Evolutionary conservation across 345 rosid genomes (phyloP), one percentile per base, ranked within the genome.

Genomic region (Hibiscus trionum): DNA sequence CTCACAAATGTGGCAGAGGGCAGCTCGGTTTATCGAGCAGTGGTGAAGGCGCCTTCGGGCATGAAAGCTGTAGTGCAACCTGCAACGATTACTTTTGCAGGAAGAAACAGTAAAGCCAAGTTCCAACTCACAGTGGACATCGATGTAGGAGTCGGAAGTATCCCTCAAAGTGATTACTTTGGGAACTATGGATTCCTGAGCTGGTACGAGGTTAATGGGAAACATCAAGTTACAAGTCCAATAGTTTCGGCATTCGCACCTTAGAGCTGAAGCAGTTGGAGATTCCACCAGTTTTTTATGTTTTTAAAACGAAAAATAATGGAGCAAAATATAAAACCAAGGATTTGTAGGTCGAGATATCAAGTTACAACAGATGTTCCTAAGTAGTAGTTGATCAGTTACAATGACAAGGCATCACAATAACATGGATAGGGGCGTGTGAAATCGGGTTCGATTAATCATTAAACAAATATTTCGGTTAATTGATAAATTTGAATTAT

Each of bases 151-250:
- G 57, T 14, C 42, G 81, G 37, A 37, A 63, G 4, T 10, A 9
- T 17, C 7, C 79, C 76, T 6, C 33, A 72, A 64, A 83, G 82
- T 35, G 87, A 84, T 44, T 80, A 65, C 39, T 72, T 79, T 19
- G 87, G 82, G n/a, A 84, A 86, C 64, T 79, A 80, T 39, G 84
- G 88, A 71, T 81, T 57, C 26, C 57, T 85, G 72, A 82, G 67
- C 42, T 84, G 90, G 90, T 44, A 78, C 21, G 83, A 83, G 77
- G 75, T 81, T 2, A 76, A 81, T 15, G 85, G 27, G 26, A 72
- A 62, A 1, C 88, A 73, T 59, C 67, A 66, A 62, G 19, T 35
- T 16, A 79, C 70, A 70, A 84, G 84, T 80, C 84, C 84, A 42
- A 80, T 84, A 56, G 83, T 81, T 60, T 84, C 88, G 53, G 88